These are phyloP conservation scores for Diaporthe velutina DNA, from an alignment of 2,329 filamentous ascomycete species.

Conservation along the genomic window DNA sequence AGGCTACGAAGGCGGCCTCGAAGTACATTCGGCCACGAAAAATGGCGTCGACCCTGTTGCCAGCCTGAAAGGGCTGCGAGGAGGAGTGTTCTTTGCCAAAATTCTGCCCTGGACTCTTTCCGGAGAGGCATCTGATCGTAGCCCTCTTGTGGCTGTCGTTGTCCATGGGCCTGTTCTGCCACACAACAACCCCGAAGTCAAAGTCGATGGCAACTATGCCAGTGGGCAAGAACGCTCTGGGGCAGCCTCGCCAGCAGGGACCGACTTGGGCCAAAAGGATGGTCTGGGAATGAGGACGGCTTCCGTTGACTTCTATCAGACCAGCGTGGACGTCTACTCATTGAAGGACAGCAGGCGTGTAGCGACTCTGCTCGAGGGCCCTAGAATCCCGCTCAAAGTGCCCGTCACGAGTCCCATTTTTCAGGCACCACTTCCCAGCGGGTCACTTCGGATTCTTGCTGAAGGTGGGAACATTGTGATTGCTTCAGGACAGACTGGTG, in stretches of 20 bases:
- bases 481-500: slow-evolving; percentile 85
- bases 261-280: slow-evolving; percentile 47
- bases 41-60: slow-evolving; percentile 78
- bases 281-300: slow-evolving; percentile 46
- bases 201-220: slow-evolving; percentile 50
- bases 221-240: slow-evolving; percentile 50
- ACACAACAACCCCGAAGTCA: slow-evolving; percentile 50
- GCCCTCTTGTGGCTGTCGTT: slow-evolving; percentile 83
- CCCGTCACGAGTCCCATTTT: slow-evolving; percentile 74
- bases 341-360: slow-evolving; percentile 80
- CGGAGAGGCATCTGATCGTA: slow-evolving; percentile 66
- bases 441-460: slow-evolving; percentile 80
- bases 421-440: slow-evolving; percentile 76
- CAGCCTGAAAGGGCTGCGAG: slow-evolving; percentile 81
- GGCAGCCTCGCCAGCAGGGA: slow-evolving; percentile 56
- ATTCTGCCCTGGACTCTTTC: slow-evolving; percentile 78
- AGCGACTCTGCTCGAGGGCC: slow-evolving; percentile 79
- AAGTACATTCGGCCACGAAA: slow-evolving; percentile 80
- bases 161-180: slow-evolving; percentile 81
- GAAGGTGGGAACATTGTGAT: slow-evolving; percentile 80
- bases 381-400: slow-evolving; percentile 70
- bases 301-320: slow-evolving; percentile 78
- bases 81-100: slow-evolving; percentile 85
- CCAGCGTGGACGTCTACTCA: slow-evolving; percentile 90
- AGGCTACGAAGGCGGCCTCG: slow-evolving; percentile 84